A percentile compares a stretch with the other conserved stretches of the same genome.
phyloP scores from a whole-genome alignment of 306 rosid genomes.

The Cercis canadensis region DNA sequence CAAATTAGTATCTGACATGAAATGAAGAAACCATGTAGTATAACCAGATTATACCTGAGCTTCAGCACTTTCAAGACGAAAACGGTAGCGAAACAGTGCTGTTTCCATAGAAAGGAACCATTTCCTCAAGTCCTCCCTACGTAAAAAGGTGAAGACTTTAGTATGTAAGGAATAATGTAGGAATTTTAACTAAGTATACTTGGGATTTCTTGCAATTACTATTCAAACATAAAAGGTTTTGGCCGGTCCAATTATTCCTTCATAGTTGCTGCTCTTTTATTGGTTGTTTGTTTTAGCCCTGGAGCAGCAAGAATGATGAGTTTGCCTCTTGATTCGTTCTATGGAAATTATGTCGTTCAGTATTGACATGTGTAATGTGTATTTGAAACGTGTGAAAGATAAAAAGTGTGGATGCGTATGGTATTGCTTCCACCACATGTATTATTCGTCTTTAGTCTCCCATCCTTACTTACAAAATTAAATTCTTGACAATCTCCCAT shows the following conservation, averaged over 20 bases:
- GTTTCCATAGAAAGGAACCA: slow-evolving; percentile 96
- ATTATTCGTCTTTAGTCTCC: neutral
- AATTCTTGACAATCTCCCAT: slow-evolving; percentile 8
- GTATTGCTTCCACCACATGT: slow-evolving; percentile 12
- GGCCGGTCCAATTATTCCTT: too few species aligned
- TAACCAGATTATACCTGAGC: slow-evolving; percentile 64
- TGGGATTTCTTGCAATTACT: slow-evolving; percentile 7
- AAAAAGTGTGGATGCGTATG: neutral
- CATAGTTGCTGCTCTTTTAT: neutral
- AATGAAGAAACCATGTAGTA: slow-evolving; percentile 18
- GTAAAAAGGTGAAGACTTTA: slow-evolving; percentile 20
- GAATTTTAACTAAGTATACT: neutral
- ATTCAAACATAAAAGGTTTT: too few species aligned
- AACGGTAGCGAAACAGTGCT: slow-evolving; percentile 79
- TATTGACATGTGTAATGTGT: neutral
- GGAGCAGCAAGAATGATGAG: neutral
- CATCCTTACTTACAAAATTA: slow-evolving; percentile 12
- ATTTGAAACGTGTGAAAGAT: slow-evolving; percentile 1
- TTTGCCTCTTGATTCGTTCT: slow-evolving; percentile 18
- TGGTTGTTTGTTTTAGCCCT: neutral
- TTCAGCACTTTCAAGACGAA: slow-evolving; percentile 52
- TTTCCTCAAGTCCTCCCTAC: slow-evolving; percentile 90
- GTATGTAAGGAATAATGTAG: slow-evolving; percentile 9
- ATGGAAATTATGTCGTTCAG: slow-evolving; percentile 23
- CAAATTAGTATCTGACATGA: slow-evolving; percentile 27